These are phyloP conservation scores for Annulohypoxylon maeteangense DNA, from an alignment of 495 filamentous ascomycete genomes.

Conservation along the genomic window DNA sequence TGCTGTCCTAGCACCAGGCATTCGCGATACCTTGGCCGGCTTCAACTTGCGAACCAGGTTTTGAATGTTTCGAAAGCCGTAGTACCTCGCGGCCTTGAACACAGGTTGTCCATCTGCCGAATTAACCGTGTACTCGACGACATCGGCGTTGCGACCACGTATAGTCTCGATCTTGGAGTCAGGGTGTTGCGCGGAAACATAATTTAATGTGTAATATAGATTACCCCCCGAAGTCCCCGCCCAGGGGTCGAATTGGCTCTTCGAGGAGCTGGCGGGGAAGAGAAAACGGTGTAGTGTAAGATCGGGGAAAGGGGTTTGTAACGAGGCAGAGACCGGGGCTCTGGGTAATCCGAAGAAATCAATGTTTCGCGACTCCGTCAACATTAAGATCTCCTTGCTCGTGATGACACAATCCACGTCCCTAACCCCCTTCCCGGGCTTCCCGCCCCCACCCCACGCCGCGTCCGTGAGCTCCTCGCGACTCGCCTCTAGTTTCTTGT, in stretches of 20 bases:
- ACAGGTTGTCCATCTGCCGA: conserved; percentile 64
- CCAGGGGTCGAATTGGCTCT: conserved; percentile 47
- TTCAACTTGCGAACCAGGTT: conserved; percentile 92
- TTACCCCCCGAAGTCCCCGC: conserved; percentile 90
- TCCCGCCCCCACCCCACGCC: conserved; percentile 68
- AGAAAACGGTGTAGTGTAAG: conserved; percentile 73
- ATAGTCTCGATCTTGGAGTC: conserved; percentile 73
- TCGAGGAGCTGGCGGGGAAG: conserved; percentile 59
- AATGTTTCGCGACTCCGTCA: conserved; percentile 81
- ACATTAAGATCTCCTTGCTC: conserved; percentile 86
- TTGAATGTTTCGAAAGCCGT: conserved; percentile 97
- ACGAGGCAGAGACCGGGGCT: conserved; percentile 53
- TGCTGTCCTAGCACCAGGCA: conserved; percentile 74
- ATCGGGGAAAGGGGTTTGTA: conserved; percentile 71
- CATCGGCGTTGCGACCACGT: conserved; percentile 88
- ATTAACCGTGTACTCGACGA: conserved; percentile 80
- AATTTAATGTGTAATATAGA: conserved; percentile 79
- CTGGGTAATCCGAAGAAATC: conserved; percentile 75
- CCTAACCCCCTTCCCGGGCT: conserved; percentile 67
- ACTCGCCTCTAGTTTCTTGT: conserved; percentile 97
- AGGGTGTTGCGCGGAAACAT: conserved; percentile 73
- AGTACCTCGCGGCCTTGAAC: conserved; percentile 88
- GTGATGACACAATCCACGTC: conserved; percentile 99
- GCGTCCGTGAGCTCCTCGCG: conserved; percentile 88
- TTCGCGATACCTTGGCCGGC: conserved; percentile 75